These are phyloP conservation scores for Blastomyces percursus DNA, from an alignment of 2,329 filamentous ascomycete species.

Conservation along the genomic window DNA sequence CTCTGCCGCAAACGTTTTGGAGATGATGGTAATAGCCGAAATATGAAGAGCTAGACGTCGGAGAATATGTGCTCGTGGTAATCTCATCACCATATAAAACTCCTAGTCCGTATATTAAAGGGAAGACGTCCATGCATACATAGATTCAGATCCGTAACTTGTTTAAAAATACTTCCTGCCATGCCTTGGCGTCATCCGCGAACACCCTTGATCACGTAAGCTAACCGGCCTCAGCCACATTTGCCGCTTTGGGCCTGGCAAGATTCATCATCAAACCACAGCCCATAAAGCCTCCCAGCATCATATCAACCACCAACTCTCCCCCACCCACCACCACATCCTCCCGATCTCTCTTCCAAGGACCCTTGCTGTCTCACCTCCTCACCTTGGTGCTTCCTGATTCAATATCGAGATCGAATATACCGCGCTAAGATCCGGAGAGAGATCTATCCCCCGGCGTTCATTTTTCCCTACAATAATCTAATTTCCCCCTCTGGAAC, in stretches of 20 bases:
- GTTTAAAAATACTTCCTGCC: no score
- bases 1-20: neutral
- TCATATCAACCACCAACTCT: neutral
- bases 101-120: no score
- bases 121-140: no score
- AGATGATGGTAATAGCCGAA: neutral
- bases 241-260: neutral
- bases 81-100: no score
- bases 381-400: neutral
- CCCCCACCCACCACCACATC: neutral
- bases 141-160: no score
- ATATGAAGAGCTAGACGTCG: no score
- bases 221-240: neutral
- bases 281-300: neutral
- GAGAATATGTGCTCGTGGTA: no score
- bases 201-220: no score
- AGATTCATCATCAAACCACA: neutral
- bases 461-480: neutral
- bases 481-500: neutral
- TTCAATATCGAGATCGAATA: neutral
- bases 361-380: neutral
- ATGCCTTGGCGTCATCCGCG: no score
- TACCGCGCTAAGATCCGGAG: neutral
- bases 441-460: neutral
- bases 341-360: neutral